These are phyloP conservation scores for Dicorynia guianensis DNA, from an alignment of 306 rosid genomes.

Conservation along the genomic window DNA sequence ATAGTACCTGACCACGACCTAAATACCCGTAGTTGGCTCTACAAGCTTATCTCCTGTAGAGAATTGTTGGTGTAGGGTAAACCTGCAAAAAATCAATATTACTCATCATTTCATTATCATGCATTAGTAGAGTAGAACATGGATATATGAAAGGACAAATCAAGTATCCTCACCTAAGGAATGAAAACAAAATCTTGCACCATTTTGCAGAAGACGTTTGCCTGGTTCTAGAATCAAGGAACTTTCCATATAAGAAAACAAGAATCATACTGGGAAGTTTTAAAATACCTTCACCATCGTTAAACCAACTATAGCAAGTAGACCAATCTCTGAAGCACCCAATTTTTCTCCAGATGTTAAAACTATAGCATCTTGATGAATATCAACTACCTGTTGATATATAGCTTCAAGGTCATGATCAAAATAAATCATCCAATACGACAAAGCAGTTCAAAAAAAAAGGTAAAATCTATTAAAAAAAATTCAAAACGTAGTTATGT, in stretches of 20 bases:
- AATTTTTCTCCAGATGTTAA: constrained; percentile 80
- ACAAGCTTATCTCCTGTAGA: constrained; percentile 96
- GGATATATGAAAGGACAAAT: constrained; percentile 9
- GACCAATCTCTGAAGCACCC: constrained; percentile 91
- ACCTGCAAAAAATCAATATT: constrained; percentile 40
- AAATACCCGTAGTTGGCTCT: constrained; percentile 71
- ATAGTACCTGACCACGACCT: constrained; percentile 81
- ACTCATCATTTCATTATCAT: constrained; percentile 12
- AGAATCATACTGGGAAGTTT: constrained; percentile 18
- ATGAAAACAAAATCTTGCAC: constrained; percentile 2
- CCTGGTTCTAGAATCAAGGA: constrained; percentile 17
- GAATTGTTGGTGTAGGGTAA: too few relatives aligned
- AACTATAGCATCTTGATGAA: constrained; percentile 71
- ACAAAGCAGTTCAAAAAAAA: constrained; percentile 11
- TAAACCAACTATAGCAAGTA: too few relatives aligned
- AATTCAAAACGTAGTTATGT: background rate
- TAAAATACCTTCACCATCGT: constrained; percentile 76
- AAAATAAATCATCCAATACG: background rate
- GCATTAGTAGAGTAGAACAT: background rate
- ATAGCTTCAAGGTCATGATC: constrained; percentile 32
- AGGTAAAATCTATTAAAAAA: background rate
- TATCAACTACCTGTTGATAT: constrained; percentile 72
- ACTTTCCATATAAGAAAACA: constrained; percentile 4
- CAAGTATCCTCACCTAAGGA: constrained; percentile 10
- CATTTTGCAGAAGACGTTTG: constrained; percentile 32